Evolutionary conservation across 2,329 filamentous ascomycete species (phyloP), one percentile per base, ranked within the genome.

Genomic region (Penicillium polonicum): DNA sequence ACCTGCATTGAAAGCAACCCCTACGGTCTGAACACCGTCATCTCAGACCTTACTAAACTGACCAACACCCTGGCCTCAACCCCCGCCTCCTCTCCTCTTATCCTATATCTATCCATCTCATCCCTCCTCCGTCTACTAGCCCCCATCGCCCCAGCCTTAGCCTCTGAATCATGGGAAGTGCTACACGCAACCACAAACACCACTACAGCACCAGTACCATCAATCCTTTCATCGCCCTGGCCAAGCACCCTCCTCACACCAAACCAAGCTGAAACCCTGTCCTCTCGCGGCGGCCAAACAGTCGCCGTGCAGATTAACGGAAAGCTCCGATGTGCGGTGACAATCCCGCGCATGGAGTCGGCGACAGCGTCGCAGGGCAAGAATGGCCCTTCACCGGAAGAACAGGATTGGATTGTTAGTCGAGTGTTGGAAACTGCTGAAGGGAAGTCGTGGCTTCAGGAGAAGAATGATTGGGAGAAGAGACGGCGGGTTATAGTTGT

Each of bases 21-120:
- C 1, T 89, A 92, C 70, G 82, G 88, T 0, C 80, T 96, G 52
- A 96, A 96, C 76, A 95, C 91, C 0, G 82, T 90, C 9, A 83
- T 96, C 19, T 94, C 90, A 2, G 88, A 93, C 68, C 80, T 96
- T 15, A 96, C 91, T 82, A 85, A 84, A 42, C 80, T 96, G 17
- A 92, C 90, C 4, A 96, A 96, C 71, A 74, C 79, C 0, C 76
- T 92, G 15, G 72, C 81, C 33, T 81, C 81, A 4, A 75, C 80
- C 15, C 62, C 72, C 0, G 59, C 74, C 2, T 74, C 74, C 3
- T 76, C 77, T 6, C 77, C 79, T 38, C 65, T 70, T 4, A 50
- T 74, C 5, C 63, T 69, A 33, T 77, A 77, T 48, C 64, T 67
- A 68, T 89, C 63, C 78, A 76, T 69, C 74, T 79, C 80, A 1